Conservation (phyloP, 1,284 basidiomycete genomes). For the Vanrija pseudolonga region DNA sequence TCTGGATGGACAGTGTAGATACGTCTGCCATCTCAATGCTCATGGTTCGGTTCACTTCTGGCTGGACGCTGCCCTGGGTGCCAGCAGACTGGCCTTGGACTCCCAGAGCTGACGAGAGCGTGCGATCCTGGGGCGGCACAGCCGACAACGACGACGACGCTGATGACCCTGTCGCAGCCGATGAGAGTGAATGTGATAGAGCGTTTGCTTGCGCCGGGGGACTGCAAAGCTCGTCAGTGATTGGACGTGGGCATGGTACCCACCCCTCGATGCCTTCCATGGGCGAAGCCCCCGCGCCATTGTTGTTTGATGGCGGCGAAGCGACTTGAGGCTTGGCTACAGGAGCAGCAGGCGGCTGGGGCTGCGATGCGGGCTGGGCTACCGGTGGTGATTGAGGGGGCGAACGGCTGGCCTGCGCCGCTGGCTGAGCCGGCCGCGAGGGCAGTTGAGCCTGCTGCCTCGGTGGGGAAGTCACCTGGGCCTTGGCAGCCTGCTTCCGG, state of each 20-base stretch:
- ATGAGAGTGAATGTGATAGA: conserved; percentile 7
- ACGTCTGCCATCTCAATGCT: conserved; percentile 45
- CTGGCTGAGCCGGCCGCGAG: neutral
- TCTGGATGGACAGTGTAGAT: conserved; percentile 18
- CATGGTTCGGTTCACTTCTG: conserved; percentile 27
- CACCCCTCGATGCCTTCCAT: conserved; percentile 35
- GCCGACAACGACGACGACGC: conserved; percentile 30
- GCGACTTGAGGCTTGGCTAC: neutral
- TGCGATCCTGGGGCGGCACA: conserved; percentile 27
- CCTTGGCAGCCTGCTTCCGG: conserved; percentile 30
- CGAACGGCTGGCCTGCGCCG: neutral
- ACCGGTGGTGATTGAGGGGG: neutral
- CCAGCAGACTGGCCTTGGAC: conserved; percentile 13
- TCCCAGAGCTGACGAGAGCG: conserved; percentile 29
- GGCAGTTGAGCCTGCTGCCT: neutral
- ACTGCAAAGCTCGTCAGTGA: neutral
- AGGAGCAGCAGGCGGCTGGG: neutral
- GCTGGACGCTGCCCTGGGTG: neutral
- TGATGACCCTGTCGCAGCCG: conserved; percentile 18
- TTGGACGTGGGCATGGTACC: neutral
- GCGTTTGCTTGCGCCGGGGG: neutral
- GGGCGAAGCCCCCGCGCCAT: conserved; percentile 1
- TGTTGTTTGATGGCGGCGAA: neutral
- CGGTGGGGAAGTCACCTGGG: conserved; percentile 13
- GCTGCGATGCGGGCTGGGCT: neutral